phyloP scores from a whole-genome alignment of 768 basidiomycete species.

The Cystofilobasidium ferigula region DNA sequence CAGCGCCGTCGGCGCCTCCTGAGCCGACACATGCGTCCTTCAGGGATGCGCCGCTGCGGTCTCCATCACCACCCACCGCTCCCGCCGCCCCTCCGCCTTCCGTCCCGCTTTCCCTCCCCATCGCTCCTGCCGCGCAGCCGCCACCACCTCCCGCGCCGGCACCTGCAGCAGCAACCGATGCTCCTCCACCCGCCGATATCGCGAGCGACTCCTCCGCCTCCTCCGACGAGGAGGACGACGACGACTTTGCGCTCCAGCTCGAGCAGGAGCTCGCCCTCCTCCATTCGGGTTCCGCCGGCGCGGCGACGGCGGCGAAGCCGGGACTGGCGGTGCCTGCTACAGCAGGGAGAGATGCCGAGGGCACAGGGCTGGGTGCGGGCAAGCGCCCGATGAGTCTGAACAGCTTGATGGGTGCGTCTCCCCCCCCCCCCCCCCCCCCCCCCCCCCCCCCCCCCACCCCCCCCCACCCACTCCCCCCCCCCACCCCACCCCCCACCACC shows the following conservation, averaged over 20 bases:
- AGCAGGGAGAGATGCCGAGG: neutral
- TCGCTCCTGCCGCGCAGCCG: too few species aligned
- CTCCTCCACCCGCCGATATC: neutral
- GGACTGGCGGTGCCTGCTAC: neutral
- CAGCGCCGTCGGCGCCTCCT: too few species aligned
- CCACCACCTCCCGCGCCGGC: neutral
- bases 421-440: neutral
- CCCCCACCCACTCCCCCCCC: too few species aligned
- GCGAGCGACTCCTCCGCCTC: neutral
- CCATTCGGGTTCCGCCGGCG: neutral
- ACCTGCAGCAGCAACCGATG: neutral
- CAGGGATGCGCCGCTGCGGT: too few species aligned
- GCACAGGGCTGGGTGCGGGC: neutral
- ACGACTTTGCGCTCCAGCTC: constrained; percentile 17
- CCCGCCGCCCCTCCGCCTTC: too few species aligned
- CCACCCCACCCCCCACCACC: too few species aligned
- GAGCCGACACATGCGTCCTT: too few species aligned
- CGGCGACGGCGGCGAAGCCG: neutral
- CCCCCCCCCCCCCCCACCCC: too few species aligned
- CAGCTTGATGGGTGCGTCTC: constrained; percentile 21
- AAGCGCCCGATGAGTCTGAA: constrained; percentile 13
- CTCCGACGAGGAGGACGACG: constrained; percentile 15
- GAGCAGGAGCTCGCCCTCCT: constrained; percentile 14
- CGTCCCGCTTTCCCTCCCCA: too few species aligned
- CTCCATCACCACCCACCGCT: too few species aligned